Evolutionary conservation across 2,329 filamentous ascomycete genomes (phyloP).

Genomic region (Exophiala xenobiotica): DNA sequence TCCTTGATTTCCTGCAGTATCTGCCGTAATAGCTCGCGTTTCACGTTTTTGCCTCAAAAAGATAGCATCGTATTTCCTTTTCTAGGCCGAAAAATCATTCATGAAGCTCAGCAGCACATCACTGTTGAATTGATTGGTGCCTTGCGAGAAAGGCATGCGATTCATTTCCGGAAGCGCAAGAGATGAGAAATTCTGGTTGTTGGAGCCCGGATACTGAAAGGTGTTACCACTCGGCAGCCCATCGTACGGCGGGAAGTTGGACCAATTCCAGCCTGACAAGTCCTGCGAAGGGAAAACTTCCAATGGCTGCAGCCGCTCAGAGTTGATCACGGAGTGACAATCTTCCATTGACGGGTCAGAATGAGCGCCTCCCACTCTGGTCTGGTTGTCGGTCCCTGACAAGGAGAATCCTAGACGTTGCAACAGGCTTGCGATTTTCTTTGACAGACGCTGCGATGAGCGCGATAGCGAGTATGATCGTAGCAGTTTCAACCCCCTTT

Average conservation of each 20-base stretch:
- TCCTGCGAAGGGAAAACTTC: background rate
- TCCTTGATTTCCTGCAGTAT: too few species aligned
- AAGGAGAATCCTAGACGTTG: background rate
- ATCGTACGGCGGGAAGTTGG: background rate
- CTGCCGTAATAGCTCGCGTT: too few species aligned
- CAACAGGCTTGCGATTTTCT: slow-evolving; percentile 4
- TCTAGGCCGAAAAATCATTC: slow-evolving; percentile 1
- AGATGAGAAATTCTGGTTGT: background rate
- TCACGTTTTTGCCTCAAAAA: too few species aligned
- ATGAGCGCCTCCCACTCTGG: background rate
- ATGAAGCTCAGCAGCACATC: background rate
- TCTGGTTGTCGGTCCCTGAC: background rate
- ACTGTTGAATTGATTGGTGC: background rate
- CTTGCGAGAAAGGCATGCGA: background rate
- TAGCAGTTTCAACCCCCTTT: slow-evolving; percentile 1
- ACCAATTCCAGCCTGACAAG: slow-evolving; percentile 2
- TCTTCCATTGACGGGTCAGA: background rate
- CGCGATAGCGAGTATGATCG: slow-evolving; percentile 4
- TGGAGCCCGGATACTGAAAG: background rate
- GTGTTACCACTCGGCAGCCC: background rate
- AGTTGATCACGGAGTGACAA: background rate
- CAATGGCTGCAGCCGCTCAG: background rate
- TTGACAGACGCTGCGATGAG: slow-evolving; percentile 9
- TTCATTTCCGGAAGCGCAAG: background rate
- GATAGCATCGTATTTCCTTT: too few species aligned